Percentiles rank a stretch among this genome's conserved stretches.
Conservation (phyloP, 305 asterid species). For the Fraxinus platypoda region DNA sequence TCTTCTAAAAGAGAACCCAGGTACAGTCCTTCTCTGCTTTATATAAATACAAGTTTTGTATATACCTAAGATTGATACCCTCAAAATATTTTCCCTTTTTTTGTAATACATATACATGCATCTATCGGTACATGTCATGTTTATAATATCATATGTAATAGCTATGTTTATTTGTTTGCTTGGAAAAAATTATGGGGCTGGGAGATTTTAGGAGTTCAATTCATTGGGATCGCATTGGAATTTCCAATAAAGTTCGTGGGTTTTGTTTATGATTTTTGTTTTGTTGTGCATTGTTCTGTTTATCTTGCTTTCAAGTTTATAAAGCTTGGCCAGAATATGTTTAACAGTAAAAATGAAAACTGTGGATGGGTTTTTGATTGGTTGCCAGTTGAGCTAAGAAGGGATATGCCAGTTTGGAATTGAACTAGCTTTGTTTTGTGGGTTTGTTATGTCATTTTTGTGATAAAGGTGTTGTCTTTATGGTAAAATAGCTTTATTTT, state of each 20-base stretch:
- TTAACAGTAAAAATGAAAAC: neutral
- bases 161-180: neutral
- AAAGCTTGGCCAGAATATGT: neutral
- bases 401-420: constrained; percentile 14
- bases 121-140: neutral
- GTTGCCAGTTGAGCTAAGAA: neutral
- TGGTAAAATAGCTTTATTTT: neutral
- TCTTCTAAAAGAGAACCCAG: neutral
- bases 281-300: neutral
- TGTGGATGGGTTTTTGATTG: neutral
- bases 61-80: neutral
- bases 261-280: neutral
- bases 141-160: neutral
- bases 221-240: neutral
- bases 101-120: neutral
- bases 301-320: neutral
- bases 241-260: neutral
- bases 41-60: neutral
- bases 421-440: constrained; percentile 17
- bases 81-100: neutral
- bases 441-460: constrained; percentile 17
- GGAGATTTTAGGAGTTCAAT: neutral
- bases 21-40: constrained; percentile 1
- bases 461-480: constrained; percentile 14
- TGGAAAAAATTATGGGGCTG: neutral